phyloP scores from a whole-genome alignment of 2,329 filamentous ascomycete genomes.

The Paramyrothecium sp. region DNA sequence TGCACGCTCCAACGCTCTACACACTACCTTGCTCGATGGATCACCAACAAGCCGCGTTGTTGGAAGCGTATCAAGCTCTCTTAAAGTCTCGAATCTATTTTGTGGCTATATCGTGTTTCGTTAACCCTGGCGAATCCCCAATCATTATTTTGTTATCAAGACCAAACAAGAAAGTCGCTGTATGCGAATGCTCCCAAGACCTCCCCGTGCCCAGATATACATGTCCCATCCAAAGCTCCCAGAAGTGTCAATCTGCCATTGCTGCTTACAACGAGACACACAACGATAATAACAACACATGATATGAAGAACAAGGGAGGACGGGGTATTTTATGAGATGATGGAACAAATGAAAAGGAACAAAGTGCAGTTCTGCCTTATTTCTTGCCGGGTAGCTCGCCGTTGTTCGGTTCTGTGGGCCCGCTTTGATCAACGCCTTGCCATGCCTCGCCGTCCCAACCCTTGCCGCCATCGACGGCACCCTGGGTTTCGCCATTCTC shows the following conservation, averaged over 20 bases:
- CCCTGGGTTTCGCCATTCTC: slow-evolving; percentile 45
- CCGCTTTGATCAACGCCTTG: slow-evolving; percentile 54
- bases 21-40: too few relatives aligned
- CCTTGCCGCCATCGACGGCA: slow-evolving; percentile 37
- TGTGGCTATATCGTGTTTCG: too few relatives aligned
- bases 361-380: slow-evolving; percentile 3
- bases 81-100: too few relatives aligned
- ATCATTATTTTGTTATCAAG: too few relatives aligned
- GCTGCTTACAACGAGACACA: too few relatives aligned
- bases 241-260: background rate
- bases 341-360: slow-evolving; percentile 3
- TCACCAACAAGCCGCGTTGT: too few relatives aligned
- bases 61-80: too few relatives aligned
- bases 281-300: too few relatives aligned
- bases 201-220: background rate
- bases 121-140: too few relatives aligned
- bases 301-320: too few relatives aligned
- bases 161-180: too few relatives aligned
- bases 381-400: slow-evolving; percentile 15
- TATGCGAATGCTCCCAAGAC: background rate
- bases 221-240: background rate
- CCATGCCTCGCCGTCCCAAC: slow-evolving; percentile 41
- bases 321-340: background rate
- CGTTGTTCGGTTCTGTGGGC: slow-evolving; percentile 33
- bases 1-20: too few relatives aligned